A percentile compares a stretch with the other conserved stretches of the same genome.
These are phyloP conservation scores for Penicillium verrucosum DNA, from an alignment of 2,329 filamentous ascomycete species.

Conservation along the genomic window DNA sequence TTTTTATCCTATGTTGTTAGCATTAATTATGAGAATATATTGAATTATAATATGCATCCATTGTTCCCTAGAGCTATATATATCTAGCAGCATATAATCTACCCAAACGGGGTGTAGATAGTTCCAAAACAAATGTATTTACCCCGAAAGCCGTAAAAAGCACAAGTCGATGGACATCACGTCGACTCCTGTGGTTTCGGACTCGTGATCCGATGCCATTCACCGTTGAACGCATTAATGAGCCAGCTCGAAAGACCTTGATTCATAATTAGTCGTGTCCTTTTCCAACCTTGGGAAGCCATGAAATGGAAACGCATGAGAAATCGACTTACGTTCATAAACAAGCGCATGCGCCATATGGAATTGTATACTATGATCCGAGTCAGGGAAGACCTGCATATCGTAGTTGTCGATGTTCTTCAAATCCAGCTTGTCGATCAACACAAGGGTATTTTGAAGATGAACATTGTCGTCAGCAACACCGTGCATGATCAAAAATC, in stretches of 20 bases:
- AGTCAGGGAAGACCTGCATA: constrained; percentile 93
- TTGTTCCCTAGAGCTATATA: not conserved
- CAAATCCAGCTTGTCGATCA: constrained; percentile 83
- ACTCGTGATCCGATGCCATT: constrained; percentile 68
- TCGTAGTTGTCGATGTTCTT: constrained; percentile 88
- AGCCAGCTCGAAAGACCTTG: constrained; percentile 68
- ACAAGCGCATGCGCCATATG: constrained; percentile 90
- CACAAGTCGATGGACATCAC: constrained; percentile 18
- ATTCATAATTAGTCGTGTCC: not conserved
- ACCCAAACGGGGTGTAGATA: not conserved
- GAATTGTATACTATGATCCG: constrained; percentile 91
- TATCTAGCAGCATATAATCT: not conserved
- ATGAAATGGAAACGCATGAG: not conserved
- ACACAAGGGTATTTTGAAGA: constrained; percentile 84
- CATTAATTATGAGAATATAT: not conserved
- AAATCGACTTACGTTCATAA: constrained; percentile 71
- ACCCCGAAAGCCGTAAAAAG: constrained; percentile 2
- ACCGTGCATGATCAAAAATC: constrained; percentile 94
- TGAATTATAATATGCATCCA: not conserved
- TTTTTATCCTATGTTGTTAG: not conserved
- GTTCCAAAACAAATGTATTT: not conserved
- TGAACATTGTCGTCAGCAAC: constrained; percentile 98
- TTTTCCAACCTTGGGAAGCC: not conserved
- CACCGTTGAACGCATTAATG: constrained; percentile 94
- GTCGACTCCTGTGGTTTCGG: constrained; percentile 46